Base-by-base conservation (phyloP, 371 early-diverging fungal genomes). In the Gilbertella persicaria region DNA sequence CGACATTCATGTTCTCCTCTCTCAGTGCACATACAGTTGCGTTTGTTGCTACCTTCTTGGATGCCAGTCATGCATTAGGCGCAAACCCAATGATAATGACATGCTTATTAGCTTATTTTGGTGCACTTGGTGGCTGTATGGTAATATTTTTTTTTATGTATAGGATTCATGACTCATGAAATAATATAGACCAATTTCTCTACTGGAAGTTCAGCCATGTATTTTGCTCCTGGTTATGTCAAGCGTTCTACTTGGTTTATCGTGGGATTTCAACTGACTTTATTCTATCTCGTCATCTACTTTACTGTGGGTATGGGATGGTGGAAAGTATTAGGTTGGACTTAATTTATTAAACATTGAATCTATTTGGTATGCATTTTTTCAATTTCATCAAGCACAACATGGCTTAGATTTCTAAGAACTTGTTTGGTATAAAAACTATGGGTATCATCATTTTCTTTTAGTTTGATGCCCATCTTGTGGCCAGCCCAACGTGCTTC, bases 1-100 rank as follows among this genome's bases (percentile, higher is more conserved):
- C 83, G 3, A 85, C 84, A 62, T 88, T 87, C 50, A 58, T 91
- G 66, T 92, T 92, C 49, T 86, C 89, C 19, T 82, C 85, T 2
- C 56, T 82, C 4, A 81, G 84, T 48, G 82, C 84, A 30, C 86
- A 87, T 33, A 83, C 82, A 2, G 80, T 88, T 5, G 91, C 93
- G 0, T 79, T 92, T 48, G 83, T 73, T 19, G 86, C 79, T 13
- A 90, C 93, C 14, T 82, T 92, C 54, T 66, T 92, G 55, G 85
- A 84, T 42, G 91, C 91, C 8, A 91, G 86, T 0, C 73, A 79
- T 52, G 69, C 69, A 4, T 69, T 90, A 24, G 78, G 79, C 1
- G 80, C 76, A 33, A 78, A 88, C 28, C 84, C 86, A 5, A 64
- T 70, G 56, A 53, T 85, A 16, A 41, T 84, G 2, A 73, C 84